A percentile compares a stretch with the other conserved stretches of the same genome.
Evolutionary conservation across 2,329 filamentous ascomycete species (phyloP).

Genomic region (Diaporthe eres): DNA sequence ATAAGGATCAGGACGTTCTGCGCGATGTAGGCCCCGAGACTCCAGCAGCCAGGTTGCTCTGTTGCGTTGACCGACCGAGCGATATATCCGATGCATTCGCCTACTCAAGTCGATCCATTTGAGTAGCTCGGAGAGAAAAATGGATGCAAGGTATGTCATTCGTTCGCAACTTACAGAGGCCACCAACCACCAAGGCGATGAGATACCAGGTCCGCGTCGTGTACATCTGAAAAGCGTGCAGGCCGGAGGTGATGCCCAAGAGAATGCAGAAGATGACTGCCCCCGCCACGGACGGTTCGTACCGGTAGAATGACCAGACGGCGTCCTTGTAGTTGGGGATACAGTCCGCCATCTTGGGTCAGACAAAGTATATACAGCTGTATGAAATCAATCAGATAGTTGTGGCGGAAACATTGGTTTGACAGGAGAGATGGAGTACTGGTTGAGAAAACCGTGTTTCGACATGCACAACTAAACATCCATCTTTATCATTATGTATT

Average conservation of each 20-base stretch:
- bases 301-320: not conserved
- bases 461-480: too few relatives aligned
- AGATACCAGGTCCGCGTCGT: not conserved
- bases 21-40: constrained; percentile 53
- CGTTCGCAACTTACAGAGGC: too few relatives aligned
- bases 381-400: too few relatives aligned
- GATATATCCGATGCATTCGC: constrained; percentile 67
- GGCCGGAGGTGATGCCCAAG: not conserved
- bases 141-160: too few relatives aligned
- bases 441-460: accelerated
- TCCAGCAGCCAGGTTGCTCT: constrained; percentile 57
- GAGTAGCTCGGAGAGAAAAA: not conserved
- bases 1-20: constrained; percentile 58
- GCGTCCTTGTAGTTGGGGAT: not conserved
- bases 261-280: not conserved
- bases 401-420: accelerated
- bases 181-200: not conserved
- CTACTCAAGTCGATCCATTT: constrained; percentile 47
- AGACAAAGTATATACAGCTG: not conserved
- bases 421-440: too few relatives aligned
- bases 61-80: constrained; percentile 60
- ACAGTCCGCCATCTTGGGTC: not conserved
- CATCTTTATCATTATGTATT: not conserved
- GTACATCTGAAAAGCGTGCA: not conserved
- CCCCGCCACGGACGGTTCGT: not conserved